Percentiles rank a stretch among this genome's conserved stretches.
Conservation (phyloP, 2,329 filamentous ascomycete species). For the Aphanocladium album region DNA sequence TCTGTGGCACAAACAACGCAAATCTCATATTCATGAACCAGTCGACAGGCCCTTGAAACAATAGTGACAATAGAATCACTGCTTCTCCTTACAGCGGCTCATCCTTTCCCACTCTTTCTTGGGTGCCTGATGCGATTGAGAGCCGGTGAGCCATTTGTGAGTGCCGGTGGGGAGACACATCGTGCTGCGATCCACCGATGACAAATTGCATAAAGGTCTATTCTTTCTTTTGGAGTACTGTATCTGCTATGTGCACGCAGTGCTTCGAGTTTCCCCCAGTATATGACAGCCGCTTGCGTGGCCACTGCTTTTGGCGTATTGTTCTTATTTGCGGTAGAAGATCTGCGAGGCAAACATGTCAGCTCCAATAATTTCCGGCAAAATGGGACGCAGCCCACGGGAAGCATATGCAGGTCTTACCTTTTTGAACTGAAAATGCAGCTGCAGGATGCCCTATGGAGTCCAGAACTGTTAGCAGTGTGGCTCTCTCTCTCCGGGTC, state of each 20-base stretch:
- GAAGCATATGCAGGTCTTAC: slow-evolving; percentile 40
- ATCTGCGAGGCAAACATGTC: slow-evolving; percentile 35
- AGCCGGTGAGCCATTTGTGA: background rate
- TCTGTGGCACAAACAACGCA: background rate
- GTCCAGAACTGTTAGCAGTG: slow-evolving; percentile 3
- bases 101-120: background rate
- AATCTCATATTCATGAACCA: background rate
- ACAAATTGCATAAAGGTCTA: background rate
- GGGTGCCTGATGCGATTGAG: background rate
- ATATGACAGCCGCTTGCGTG: background rate
- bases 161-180: background rate
- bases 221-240: background rate
- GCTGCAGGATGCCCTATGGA: slow-evolving; percentile 78
- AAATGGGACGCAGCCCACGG: background rate
- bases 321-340: slow-evolving; percentile 49
- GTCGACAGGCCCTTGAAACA: background rate
- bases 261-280: background rate
- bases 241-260: background rate
- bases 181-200: background rate
- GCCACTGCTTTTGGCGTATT: background rate
- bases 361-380: slow-evolving; percentile 12
- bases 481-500: background rate
- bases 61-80: background rate
- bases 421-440: slow-evolving; percentile 99
- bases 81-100: background rate